These are phyloP conservation scores for Talaromyces amestolkiae DNA, from an alignment of 2,329 filamentous ascomycete genomes.

Conservation along the genomic window DNA sequence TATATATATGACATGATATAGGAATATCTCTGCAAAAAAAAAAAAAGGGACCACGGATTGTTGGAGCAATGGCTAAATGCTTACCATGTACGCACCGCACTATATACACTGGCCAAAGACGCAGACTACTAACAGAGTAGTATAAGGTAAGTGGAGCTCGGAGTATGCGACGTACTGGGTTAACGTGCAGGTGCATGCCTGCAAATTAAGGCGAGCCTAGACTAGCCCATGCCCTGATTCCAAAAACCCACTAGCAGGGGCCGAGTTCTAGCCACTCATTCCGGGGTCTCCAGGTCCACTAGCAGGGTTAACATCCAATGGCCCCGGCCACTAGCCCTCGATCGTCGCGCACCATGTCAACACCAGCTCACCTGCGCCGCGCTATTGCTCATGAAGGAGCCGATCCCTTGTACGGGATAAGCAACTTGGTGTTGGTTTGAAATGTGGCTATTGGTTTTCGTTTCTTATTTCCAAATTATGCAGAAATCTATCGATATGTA, in stretches of 20 bases:
- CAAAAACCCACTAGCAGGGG: not conserved
- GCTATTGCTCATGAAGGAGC: not conserved
- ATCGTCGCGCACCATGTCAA: not conserved
- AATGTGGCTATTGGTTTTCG: not conserved
- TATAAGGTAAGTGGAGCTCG: not conserved
- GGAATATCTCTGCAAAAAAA: not conserved
- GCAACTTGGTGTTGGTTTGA: not conserved
- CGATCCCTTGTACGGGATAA: not conserved
- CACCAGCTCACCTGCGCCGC: not conserved
- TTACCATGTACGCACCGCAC: no score
- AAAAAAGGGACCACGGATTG: not conserved
- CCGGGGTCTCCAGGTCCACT: constrained; percentile 3
- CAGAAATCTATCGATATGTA: not conserved
- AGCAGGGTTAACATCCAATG: not conserved
- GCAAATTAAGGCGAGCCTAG: not conserved
- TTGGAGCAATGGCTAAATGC: not conserved
- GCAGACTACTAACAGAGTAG: not conserved
- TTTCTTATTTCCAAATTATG: not conserved
- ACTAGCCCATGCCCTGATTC: not conserved
- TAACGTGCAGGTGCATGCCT: not conserved
- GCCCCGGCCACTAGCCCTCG: not conserved
- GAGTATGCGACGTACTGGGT: not conserved
- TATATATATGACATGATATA: not conserved
- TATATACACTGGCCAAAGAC: no score
- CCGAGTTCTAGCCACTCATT: not conserved